phyloP scores from a whole-genome alignment of 345 rosid species.

The Rhodamnia rubescens region DNA sequence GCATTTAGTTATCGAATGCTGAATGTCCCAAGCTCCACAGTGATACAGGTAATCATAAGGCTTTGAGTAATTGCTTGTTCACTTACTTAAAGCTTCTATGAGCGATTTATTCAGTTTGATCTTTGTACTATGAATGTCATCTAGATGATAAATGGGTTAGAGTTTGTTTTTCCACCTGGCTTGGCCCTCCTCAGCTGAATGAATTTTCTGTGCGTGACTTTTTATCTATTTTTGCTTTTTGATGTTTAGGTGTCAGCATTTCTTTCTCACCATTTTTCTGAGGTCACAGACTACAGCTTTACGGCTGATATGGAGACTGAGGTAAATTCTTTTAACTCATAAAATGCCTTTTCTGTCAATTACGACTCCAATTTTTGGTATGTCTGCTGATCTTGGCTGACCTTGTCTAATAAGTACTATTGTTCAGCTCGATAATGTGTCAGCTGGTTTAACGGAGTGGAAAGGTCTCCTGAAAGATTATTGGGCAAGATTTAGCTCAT shows the following conservation, averaged over 20 bases:
- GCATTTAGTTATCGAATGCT: neutral
- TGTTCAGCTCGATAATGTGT: slow-evolving; percentile 93
- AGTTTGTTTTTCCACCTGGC: neutral
- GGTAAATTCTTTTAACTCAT: slow-evolving; percentile 28
- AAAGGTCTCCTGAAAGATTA: slow-evolving; percentile 89
- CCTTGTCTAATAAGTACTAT: neutral
- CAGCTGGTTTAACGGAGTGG: slow-evolving; percentile 94
- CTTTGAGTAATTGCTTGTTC: neutral
- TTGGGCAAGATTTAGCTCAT: slow-evolving; percentile 83
- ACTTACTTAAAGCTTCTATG: neutral
- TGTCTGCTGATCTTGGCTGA: neutral
- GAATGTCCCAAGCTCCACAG: neutral
- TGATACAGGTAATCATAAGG: neutral
- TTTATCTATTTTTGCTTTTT: neutral
- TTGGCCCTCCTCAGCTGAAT: neutral
- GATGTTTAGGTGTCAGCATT: slow-evolving; percentile 79
- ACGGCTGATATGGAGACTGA: slow-evolving; percentile 98
- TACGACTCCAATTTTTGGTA: neutral
- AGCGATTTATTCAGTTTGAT: neutral
- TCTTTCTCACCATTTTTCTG: slow-evolving; percentile 76
- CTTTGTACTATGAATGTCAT: neutral
- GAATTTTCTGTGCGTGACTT: neutral
- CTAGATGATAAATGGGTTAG: neutral
- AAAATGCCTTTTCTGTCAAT: neutral
- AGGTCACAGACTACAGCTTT: slow-evolving; percentile 91